A percentile compares a stretch with the other conserved stretches of the same genome.
Conservation (phyloP, 225 moss, liverwort and hornwort genomes). For the Lunularia cruciata region DNA sequence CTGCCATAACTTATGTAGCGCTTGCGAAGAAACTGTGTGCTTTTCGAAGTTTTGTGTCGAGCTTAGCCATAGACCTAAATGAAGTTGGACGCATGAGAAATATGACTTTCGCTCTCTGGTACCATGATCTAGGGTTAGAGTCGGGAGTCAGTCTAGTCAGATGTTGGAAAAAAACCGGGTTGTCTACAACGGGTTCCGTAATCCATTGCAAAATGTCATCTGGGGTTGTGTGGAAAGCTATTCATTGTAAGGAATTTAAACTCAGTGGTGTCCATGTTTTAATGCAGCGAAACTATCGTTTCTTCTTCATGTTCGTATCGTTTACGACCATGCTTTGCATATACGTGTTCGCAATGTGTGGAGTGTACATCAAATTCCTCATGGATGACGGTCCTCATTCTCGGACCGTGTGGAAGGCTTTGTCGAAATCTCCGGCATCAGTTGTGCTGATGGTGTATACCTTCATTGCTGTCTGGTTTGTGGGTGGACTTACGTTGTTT, state of each 20-base stretch:
- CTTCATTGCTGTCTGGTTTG: conserved; percentile 92
- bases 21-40: too few relatives aligned
- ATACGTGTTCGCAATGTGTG: conserved; percentile 89
- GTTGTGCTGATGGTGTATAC: conserved; percentile 88
- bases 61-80: too few relatives aligned
- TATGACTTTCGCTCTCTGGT: too few relatives aligned
- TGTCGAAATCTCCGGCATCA: conserved; percentile 83
- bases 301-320: conserved; percentile 91
- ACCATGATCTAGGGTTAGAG: too few relatives aligned
- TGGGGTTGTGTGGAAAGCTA: too few relatives aligned
- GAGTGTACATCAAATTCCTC: conserved; percentile 72
- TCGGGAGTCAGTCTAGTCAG: too few relatives aligned
- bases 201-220: too few relatives aligned
- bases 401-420: conserved; percentile 69
- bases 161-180: too few relatives aligned
- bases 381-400: conserved; percentile 43
- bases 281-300: conserved; percentile 89
- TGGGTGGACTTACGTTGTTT: conserved; percentile 91
- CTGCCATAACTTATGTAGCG: too few relatives aligned
- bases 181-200: too few relatives aligned
- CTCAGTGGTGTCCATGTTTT: not conserved
- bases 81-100: too few relatives aligned
- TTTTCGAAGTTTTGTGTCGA: too few relatives aligned
- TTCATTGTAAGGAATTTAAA: not conserved
- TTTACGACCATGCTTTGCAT: conserved; percentile 76